Conservation (phyloP, 2,329 filamentous ascomycete genomes). For the Pseudogymnoascus sp. region DNA sequence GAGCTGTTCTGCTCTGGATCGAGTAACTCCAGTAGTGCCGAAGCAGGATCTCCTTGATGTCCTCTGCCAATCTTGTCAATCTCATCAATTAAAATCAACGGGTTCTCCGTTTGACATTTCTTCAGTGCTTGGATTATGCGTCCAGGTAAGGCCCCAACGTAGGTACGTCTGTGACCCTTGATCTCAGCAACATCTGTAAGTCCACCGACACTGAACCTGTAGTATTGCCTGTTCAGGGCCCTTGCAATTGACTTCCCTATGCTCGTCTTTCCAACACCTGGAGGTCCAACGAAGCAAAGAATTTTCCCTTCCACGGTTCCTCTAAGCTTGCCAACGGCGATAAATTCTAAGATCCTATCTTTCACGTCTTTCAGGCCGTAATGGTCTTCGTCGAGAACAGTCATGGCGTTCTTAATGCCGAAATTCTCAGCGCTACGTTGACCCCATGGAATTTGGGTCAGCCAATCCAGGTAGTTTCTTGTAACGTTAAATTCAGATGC, state of each 20-base stretch:
- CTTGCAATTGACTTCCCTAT: conserved; percentile 97
- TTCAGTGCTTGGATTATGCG: conserved; percentile 97
- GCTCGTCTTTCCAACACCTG: conserved; percentile 96
- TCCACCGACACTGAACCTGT: conserved; percentile 95
- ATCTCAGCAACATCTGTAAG: conserved; percentile 97
- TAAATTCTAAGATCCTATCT: conserved; percentile 95
- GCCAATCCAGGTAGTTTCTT: conserved; percentile 95
- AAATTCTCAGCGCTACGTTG: conserved; percentile 95
- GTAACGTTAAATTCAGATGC: conserved; percentile 99
- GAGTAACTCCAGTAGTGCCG: conserved; percentile 83
- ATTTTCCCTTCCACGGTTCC: conserved; percentile 98
- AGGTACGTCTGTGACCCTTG: conserved; percentile 93
- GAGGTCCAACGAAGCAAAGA: conserved; percentile 91
- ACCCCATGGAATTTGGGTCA: conserved; percentile 97
- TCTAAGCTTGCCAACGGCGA: conserved; percentile 92
- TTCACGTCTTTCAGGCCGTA: conserved; percentile 97
- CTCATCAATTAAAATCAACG: conserved; percentile 91
- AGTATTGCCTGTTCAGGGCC: conserved; percentile 91
- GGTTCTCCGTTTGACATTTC: conserved; percentile 98
- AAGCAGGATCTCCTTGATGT: conserved; percentile 93
- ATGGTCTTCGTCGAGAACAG: conserved; percentile 90
- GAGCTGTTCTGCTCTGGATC: conserved; percentile 97
- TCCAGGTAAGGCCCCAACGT: conserved; percentile 89
- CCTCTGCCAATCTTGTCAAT: conserved; percentile 97
- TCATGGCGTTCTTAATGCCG: conserved; percentile 82